Evolutionary conservation across 805 yeast species (phyloP), one percentile per base, ranked within the genome.

Genomic region (Candida golubevii): DNA sequence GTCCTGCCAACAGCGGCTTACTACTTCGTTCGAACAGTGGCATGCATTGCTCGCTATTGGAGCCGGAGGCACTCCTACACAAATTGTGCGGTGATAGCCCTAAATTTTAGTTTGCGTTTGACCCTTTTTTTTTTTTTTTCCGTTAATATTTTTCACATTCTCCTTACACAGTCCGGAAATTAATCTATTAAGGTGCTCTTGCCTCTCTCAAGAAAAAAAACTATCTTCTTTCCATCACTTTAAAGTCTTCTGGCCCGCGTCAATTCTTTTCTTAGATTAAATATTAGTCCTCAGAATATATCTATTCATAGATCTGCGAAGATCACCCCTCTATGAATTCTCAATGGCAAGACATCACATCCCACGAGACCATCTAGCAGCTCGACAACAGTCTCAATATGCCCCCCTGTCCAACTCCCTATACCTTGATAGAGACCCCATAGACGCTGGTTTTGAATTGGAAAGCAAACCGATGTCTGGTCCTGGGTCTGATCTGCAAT

Each of bases 91-190:
- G 2, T 33, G 33, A 15, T 8, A 37, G 41, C 41, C 35, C 37
- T 33, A 26, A 39, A 14, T 13, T 14, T 38, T 32, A 39, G 12
- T 4, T 33, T 40, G 34, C 34, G 27, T 29, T n/a, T 29, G 27
- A 18, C 26, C 12, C 4, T 34, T 11, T 11, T 34, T 40, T 29
- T 35, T 40, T 11, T 13, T 30, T 34, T 34, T 34, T 34, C 33
- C 28, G 31, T 27, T 8, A 15, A 14, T 18, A 26, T 29, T 39
- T 35, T 32, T 38, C 38, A 26, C 36, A 35, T 14, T 12, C 36
- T 13, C 27, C 39, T 35, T 35, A 41, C 36, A 41, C 44, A 41
- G 44, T 35, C 38, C 29, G 36, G 11, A 26, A 26, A 27, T 35
- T 26, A 38, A 39, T 34, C 33, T 39, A 38, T 29, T 15, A 23